phyloP scores from a whole-genome alignment of 805 yeast species.

The Saccharomycopsis sp. region DNA sequence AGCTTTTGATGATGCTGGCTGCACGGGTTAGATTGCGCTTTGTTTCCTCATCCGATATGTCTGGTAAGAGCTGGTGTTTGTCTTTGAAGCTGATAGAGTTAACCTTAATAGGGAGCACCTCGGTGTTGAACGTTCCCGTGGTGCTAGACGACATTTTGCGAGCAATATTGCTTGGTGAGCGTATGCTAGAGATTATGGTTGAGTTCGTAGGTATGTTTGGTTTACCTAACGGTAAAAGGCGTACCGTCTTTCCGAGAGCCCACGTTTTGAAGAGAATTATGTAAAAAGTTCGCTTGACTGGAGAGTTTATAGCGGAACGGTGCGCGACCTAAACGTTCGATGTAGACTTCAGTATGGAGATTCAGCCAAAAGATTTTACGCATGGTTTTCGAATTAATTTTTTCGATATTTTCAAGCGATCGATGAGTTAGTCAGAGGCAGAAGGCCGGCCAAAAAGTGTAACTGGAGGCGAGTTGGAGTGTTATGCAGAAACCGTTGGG shows the following conservation, averaged over 20 bases:
- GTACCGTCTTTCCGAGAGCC: neutral
- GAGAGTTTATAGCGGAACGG: too few relatives aligned
- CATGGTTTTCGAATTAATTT: too few relatives aligned
- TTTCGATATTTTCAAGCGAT: too few relatives aligned
- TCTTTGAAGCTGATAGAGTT: conserved; percentile 11
- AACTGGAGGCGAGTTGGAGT: too few relatives aligned
- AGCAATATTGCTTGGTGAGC: neutral
- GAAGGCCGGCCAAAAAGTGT: too few relatives aligned
- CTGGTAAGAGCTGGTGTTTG: conserved; percentile 26
- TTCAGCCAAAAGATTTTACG: too few relatives aligned
- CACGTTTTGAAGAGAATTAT: neutral
- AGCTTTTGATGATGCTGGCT: conserved; percentile 30
- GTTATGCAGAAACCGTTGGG: too few relatives aligned
- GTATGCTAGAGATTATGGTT: neutral
- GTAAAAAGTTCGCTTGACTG: too few relatives aligned
- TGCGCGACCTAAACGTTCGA: too few relatives aligned
- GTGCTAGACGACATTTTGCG: neutral
- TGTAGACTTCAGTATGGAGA: too few relatives aligned
- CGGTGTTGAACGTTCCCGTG: neutral
- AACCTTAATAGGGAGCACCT: conserved; percentile 12
- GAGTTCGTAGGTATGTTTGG: neutral
- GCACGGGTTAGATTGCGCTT: conserved; percentile 41
- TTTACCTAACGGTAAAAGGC: neutral
- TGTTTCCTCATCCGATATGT: conserved; percentile 38
- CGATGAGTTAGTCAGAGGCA: too few relatives aligned